Percentiles rank a stretch among this genome's conserved stretches.
phyloP scores from a whole-genome alignment of 2,329 filamentous ascomycete genomes.

The Chaetomiaceae sp. region DNA sequence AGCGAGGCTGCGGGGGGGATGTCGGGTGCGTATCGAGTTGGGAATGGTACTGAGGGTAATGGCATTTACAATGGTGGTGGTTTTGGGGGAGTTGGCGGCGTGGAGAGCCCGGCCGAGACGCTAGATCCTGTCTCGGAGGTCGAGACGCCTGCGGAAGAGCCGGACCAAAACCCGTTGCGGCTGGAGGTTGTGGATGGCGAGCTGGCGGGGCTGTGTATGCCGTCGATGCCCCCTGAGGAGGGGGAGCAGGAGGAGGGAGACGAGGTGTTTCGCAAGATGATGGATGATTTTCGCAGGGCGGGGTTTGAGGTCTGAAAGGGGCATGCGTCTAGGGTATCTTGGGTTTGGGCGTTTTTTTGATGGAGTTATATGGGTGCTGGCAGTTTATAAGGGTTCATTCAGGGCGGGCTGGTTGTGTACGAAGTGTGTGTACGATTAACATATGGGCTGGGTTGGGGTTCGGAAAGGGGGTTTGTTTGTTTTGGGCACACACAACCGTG shows the following conservation, averaged over 20 bases:
- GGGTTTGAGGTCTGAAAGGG: constrained; percentile 14
- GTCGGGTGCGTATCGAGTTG: too few relatives aligned
- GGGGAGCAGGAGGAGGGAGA: constrained; percentile 6
- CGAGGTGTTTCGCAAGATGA: constrained; percentile 15
- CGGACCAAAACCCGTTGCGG: background rate
- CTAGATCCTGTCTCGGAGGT: constrained; percentile 24
- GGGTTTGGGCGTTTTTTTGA: background rate
- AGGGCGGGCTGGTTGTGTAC: too few relatives aligned
- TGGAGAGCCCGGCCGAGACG: constrained; percentile 25
- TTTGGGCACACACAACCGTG: background rate
- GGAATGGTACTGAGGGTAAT: too few relatives aligned
- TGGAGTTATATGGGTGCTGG: background rate
- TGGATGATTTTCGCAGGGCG: constrained; percentile 16
- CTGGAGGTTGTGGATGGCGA: background rate
- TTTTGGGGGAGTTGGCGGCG: constrained; percentile 13
- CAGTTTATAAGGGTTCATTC: too few relatives aligned
- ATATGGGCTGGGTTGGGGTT: background rate
- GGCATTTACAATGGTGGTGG: background rate
- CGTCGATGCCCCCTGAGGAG: background rate
- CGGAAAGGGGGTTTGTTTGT: constrained; percentile 1
- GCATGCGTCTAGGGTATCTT: background rate
- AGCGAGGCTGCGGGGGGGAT: too few relatives aligned
- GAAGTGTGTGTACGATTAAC: constrained; percentile 3
- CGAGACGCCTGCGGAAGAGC: constrained; percentile 20
- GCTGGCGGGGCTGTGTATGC: background rate